phyloP scores from a whole-genome alignment of 2,329 filamentous ascomycete genomes.

The Fusarium sp. region DNA sequence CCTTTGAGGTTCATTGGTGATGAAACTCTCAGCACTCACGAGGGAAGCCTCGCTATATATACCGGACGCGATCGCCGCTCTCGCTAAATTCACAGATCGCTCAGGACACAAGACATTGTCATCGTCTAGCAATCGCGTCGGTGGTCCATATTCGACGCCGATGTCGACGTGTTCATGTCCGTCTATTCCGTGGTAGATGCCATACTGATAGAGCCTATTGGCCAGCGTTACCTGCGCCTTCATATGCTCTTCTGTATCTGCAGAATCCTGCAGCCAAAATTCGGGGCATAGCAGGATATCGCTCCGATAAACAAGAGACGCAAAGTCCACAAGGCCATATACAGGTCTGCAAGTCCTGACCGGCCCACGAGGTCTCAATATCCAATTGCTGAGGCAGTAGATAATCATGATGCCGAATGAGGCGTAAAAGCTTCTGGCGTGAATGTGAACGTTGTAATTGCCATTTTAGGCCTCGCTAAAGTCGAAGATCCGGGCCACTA shows the following conservation, averaged over 20 bases:
- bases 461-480: neutral
- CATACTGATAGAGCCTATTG: neutral
- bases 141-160: neutral
- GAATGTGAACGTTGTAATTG: neutral
- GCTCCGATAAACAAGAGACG: neutral
- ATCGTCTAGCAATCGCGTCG: neutral
- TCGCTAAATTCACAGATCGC: neutral
- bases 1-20: neutral
- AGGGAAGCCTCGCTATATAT: neutral
- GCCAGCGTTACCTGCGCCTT: neutral
- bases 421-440: neutral
- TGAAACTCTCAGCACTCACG: neutral
- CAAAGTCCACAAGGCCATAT: neutral
- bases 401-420: neutral
- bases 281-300: neutral
- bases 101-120: neutral
- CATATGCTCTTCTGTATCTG: neutral
- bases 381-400: neutral
- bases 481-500: neutral
- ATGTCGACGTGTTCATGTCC: neutral
- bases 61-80: neutral
- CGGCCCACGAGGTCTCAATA: neutral
- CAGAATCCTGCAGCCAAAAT: neutral
- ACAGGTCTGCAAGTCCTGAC: neutral
- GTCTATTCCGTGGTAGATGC: neutral